Conservation (phyloP, 768 basidiomycete species). For the Stropharia rugosoannulata region DNA sequence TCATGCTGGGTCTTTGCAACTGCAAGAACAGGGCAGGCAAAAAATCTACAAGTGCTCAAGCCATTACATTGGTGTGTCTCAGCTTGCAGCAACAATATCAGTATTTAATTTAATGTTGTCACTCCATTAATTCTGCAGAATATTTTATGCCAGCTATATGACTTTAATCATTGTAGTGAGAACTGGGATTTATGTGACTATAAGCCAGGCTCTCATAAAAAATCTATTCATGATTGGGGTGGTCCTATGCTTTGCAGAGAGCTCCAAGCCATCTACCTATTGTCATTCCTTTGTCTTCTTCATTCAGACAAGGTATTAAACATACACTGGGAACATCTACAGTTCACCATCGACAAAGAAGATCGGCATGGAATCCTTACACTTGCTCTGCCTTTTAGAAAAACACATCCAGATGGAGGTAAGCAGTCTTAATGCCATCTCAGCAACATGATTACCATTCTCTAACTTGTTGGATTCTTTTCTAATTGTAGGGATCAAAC, state of each 20-base stretch:
- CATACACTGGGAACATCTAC: constrained; percentile 3
- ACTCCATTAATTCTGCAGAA: not conserved
- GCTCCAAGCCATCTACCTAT: constrained; percentile 29
- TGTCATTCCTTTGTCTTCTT: constrained; percentile 23
- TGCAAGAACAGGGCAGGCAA: constrained; percentile 14
- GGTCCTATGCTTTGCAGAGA: constrained; percentile 24
- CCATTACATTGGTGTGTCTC: constrained; percentile 10
- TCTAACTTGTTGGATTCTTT: too few relatives aligned
- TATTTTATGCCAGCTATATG: constrained; percentile 10
- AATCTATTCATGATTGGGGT: constrained; percentile 24
- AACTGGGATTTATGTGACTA: constrained; percentile 6
- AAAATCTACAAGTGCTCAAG: constrained; percentile 13
- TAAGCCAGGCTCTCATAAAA: not conserved
- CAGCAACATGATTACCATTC: too few relatives aligned
- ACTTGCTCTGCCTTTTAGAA: constrained; percentile 8
- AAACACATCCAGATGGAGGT: constrained; percentile 11
- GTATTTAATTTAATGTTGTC: not conserved
- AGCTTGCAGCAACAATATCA: not conserved
- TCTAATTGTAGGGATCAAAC: constrained; percentile 13
- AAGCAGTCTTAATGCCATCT: too few relatives aligned
- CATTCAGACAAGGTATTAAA: constrained; percentile 11
- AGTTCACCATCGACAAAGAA: not conserved
- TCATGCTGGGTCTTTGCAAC: constrained; percentile 15
- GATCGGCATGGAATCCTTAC: not conserved
- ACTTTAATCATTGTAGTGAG: constrained; percentile 9